Conservation (phyloP, 2,329 filamentous ascomycete genomes). For the Penicillium psychrosexuale region DNA sequence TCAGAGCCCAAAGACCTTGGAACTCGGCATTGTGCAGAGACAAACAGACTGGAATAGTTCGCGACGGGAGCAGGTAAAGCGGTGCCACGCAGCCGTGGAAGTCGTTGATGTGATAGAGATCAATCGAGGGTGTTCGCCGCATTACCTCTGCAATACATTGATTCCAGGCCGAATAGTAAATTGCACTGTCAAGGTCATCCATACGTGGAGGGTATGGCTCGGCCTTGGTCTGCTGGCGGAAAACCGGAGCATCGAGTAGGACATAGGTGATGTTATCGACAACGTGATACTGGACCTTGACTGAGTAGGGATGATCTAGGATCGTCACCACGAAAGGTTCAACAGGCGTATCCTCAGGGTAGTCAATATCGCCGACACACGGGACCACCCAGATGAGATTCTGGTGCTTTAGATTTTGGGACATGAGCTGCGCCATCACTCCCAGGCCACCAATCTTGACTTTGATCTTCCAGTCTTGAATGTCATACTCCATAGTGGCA, state of each 20-base stretch:
- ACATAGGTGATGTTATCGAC: conserved; percentile 67
- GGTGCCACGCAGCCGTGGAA: conserved; percentile 64
- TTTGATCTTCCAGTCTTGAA: conserved; percentile 67
- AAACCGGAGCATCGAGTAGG: conserved; percentile 64
- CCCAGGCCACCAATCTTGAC: conserved; percentile 69
- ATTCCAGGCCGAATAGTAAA: conserved; percentile 69
- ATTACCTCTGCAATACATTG: conserved; percentile 65
- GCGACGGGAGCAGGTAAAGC: conserved; percentile 58
- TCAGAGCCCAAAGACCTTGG: conserved; percentile 66
- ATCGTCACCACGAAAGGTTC: conserved; percentile 62
- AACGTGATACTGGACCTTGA: conserved; percentile 63
- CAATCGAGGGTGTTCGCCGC: conserved; percentile 57
- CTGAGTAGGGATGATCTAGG: conserved; percentile 58
- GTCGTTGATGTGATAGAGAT: conserved; percentile 65
- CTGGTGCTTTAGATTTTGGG: conserved; percentile 61
- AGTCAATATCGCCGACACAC: conserved; percentile 63
- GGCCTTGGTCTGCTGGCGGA: conserved; percentile 61
- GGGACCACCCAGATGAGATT: conserved; percentile 64
- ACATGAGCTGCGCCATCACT: conserved; percentile 69
- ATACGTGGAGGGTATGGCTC: conserved; percentile 66
- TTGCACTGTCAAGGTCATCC: conserved; percentile 65
- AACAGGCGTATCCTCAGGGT: conserved; percentile 58
- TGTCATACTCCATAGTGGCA: conserved; percentile 72
- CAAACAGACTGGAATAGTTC: conserved; percentile 59
- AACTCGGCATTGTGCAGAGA: conserved; percentile 70